Evolutionary conservation across 2,329 filamentous ascomycete species (phyloP).

Genomic region (Elsinoe perseae): DNA sequence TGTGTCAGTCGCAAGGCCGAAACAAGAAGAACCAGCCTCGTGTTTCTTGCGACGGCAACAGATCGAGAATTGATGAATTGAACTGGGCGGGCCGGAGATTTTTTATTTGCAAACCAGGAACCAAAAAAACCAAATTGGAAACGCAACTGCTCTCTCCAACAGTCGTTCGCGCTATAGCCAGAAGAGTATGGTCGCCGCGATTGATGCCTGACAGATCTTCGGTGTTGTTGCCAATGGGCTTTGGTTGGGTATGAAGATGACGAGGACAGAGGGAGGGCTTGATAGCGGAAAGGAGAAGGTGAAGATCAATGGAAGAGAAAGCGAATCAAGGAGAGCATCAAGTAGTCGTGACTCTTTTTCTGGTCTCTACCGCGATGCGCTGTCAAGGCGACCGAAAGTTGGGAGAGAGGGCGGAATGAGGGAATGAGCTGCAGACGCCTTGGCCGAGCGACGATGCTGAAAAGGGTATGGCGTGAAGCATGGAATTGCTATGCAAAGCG

Average conservation of each 20-base stretch:
- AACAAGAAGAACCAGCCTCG: slow-evolving; percentile 4
- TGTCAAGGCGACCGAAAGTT: slow-evolving; percentile 12
- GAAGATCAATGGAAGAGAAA: not conserved
- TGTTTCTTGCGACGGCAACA: slow-evolving; percentile 1
- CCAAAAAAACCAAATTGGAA: slow-evolving; percentile 11
- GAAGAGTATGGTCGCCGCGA: slow-evolving; percentile 3
- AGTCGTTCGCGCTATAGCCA: slow-evolving; percentile 11
- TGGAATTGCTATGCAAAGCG: not conserved
- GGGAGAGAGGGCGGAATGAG: not conserved
- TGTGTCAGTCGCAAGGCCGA: not conserved
- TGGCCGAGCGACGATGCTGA: not conserved
- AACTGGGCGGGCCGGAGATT: slow-evolving; percentile 13
- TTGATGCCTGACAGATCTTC: slow-evolving; percentile 9
- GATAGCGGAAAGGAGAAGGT: not conserved
- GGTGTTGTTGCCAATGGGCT: not conserved
- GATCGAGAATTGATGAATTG: not conserved
- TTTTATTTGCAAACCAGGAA: slow-evolving; percentile 8
- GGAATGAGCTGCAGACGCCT: slow-evolving; percentile 7
- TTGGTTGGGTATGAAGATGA: not conserved
- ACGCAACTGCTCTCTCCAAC: not conserved
- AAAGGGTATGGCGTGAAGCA: not conserved
- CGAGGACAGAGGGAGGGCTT: not conserved
- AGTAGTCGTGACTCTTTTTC: not conserved
- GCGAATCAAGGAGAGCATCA: not conserved
- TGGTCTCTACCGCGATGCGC: not conserved